Base-by-base conservation (phyloP, 768 basidiomycete genomes). In the Trametes cinnabarina region DNA sequence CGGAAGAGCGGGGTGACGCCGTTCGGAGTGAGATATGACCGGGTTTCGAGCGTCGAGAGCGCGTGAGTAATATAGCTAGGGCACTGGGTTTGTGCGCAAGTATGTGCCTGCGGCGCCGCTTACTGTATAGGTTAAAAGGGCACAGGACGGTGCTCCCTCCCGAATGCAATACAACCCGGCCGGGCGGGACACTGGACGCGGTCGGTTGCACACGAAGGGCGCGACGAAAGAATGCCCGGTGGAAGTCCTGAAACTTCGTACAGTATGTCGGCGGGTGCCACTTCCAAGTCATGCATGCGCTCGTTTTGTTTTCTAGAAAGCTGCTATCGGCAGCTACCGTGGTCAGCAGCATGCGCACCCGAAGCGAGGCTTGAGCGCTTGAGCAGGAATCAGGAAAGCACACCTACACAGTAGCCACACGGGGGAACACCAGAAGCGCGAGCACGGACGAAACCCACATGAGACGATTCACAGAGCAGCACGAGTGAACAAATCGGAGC, bases 191-290 rank as follows among this genome's bases (percentile, higher is more conserved):
- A 58, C 50, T 47, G 50, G 34, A 47, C 35, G 50, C 57, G 57
- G 46, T 22, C 57, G 48, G 48, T 57, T 55, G 48, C 54, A 48
- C 39, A 41, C 54, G 26, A 22, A 39, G 46, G 46, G 56, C 51
- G 57, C 44, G 40, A 47, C 30, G 39, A 26, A 40, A 48, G 51
- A 48, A 59, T 51, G 58, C 58, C 44, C 58, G 51, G 51, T 52
- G 58, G 58, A 53, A 59, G 4, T 47, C 25, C 44, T 44, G 34
- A 37, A 46, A 25, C 46, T 46, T 43, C 35, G 46, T 41, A 17
- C n/a, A 32, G 50, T 59, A 40, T 42, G 58, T 43, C 51, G 58
- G 51, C 58, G 58, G 9, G 47, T 32, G n/a, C n/a, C n/a, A n/a
- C n/a, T n/a, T 53, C 39, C 41, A 25, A 51, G 56, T 39, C 58